A percentile compares a stretch with the other conserved stretches of the same genome.
phyloP scores from a whole-genome alignment of 1,284 basidiomycete genomes.

The Inonotus obliquus region DNA sequence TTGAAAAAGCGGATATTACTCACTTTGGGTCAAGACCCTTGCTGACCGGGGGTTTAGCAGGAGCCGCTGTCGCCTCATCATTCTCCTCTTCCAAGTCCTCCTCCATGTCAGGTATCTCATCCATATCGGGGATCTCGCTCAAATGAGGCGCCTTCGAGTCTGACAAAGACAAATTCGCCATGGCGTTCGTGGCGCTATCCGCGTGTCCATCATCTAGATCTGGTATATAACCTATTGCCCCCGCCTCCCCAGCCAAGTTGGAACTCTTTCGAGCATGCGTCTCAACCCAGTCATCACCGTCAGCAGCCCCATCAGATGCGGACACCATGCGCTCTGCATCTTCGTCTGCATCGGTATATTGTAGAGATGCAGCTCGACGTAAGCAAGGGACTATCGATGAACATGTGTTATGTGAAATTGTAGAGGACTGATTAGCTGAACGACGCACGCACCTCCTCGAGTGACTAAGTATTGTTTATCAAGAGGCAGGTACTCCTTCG shows the following conservation, averaged over 20 bases:
- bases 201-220: conserved; percentile 53
- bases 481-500: conserved; percentile 85
- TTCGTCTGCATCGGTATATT: conserved; percentile 92
- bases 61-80: conserved; percentile 80
- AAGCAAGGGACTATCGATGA: conserved; percentile 73
- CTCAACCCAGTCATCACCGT: conserved; percentile 82
- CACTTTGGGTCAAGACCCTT: conserved; percentile 36
- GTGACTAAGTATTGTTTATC: conserved; percentile 98
- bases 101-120: conserved; percentile 93
- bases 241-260: conserved; percentile 48
- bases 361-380: conserved; percentile 84
- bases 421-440: neutral
- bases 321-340: conserved; percentile 87
- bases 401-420: conserved; percentile 5
- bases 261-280: conserved; percentile 68
- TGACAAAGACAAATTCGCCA: conserved; percentile 36
- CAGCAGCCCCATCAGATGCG: conserved; percentile 55
- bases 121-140: conserved; percentile 70
- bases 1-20: conserved; percentile 16
- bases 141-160: conserved; percentile 39
- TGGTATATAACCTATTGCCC: conserved; percentile 79
- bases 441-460: conserved; percentile 51
- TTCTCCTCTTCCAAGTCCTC: conserved; percentile 76
- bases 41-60: conserved; percentile 44
- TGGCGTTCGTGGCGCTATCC: conserved; percentile 34